phyloP scores from a whole-genome alignment of 139 green algal species.

The Chlorella sp. region DNA sequence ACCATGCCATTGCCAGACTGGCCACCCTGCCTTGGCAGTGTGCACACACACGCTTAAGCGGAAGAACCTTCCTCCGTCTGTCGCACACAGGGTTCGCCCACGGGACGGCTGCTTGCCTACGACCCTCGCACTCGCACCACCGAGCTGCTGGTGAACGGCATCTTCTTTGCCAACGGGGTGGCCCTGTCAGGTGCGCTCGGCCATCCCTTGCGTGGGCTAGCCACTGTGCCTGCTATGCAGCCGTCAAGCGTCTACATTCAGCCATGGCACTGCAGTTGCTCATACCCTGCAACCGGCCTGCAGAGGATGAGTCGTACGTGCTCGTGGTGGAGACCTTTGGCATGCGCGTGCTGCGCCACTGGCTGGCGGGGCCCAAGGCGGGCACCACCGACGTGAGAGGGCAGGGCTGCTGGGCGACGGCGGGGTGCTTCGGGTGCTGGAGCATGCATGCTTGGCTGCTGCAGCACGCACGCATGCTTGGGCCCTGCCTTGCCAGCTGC shows the following conservation, averaged over 20 bases:
- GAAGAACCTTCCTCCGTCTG: too few species aligned
- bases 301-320: conserved; percentile 67
- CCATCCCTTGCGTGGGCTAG: background rate
- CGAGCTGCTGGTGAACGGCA: conserved; percentile 49
- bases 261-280: too few species aligned
- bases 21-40: too few species aligned
- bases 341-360: conserved; percentile 55
- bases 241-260: too few species aligned
- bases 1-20: too few species aligned
- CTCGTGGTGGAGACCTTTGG: conserved; percentile 55
- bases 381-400: background rate
- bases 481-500: too few species aligned
- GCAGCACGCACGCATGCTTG: too few species aligned
- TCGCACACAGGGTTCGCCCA: conserved; percentile 36
- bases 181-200: conserved; percentile 45
- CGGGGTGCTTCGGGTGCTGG: too few species aligned
- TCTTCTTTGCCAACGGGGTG: conserved; percentile 86
- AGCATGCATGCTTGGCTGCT: too few species aligned
- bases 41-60: too few species aligned
- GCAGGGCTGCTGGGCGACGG: too few species aligned
- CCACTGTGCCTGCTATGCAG: background rate
- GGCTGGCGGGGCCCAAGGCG: conserved; percentile 68
- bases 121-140: conserved; percentile 54
- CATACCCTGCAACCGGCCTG: background rate
- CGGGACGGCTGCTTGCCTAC: conserved; percentile 73